phyloP scores from a whole-genome alignment of 2,329 filamentous ascomycete species.

The Chlorencoelia australis region DNA sequence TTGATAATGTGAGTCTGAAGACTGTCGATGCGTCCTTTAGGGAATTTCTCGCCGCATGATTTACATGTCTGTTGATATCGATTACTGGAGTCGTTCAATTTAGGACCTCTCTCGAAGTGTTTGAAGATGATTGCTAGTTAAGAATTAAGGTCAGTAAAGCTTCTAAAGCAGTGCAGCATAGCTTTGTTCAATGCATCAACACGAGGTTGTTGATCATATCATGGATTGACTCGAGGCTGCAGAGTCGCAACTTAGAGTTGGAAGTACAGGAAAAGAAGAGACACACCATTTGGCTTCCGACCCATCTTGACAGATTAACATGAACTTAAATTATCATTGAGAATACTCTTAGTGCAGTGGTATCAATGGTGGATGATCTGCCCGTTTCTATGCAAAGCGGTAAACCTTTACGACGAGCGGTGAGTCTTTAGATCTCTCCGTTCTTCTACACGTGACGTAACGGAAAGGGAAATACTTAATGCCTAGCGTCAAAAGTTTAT shows the following conservation, averaged over 20 bases:
- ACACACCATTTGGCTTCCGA: conserved; percentile 22
- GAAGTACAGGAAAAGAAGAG: not conserved
- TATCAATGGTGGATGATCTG: no score
- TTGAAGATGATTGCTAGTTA: conserved; percentile 56
- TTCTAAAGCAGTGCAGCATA: not conserved
- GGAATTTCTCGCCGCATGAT: conserved; percentile 77
- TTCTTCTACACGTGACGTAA: no score
- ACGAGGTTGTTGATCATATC: no score
- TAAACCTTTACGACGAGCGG: no score
- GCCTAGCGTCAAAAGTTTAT: no score
- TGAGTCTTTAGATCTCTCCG: no score
- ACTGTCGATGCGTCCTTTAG: conserved; percentile 79
- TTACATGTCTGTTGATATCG: conserved; percentile 88
- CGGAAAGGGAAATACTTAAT: no score
- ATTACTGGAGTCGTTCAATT: conserved; percentile 82
- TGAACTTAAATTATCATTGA: not conserved
- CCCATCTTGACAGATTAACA: conserved; percentile 11
- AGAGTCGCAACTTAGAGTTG: not conserved
- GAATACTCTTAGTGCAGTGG: no score
- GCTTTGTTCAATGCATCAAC: conserved; percentile 1
- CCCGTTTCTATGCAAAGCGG: no score
- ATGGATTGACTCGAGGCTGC: conserved; percentile 1
- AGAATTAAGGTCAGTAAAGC: conserved; percentile 8
- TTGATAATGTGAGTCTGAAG: conserved; percentile 74
- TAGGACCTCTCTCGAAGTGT: conserved; percentile 79